Percentiles rank a stretch among this genome's conserved stretches.
Conservation (phyloP, 352 stramenopile genomes). For the Pythium volutum region DNA sequence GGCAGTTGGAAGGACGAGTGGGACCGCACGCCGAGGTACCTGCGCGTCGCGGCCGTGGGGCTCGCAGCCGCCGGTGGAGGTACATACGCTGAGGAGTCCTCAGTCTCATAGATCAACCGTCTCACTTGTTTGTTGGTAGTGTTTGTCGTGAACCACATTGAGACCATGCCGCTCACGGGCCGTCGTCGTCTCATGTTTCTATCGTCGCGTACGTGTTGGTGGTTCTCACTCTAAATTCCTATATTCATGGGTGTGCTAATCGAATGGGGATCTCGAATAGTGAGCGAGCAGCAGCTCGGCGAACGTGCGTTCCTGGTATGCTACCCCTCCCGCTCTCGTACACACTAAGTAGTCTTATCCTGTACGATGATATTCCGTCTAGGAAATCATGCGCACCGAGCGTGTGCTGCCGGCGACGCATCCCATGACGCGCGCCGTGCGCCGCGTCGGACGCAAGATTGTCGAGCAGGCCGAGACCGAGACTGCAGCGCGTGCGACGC, state of each 20-base stretch:
- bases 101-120: background rate
- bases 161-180: constrained; percentile 60
- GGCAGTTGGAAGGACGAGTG: constrained; percentile 5
- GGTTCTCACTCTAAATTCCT: no score
- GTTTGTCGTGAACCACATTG: constrained; percentile 37
- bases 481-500: background rate
- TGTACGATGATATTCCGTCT: background rate
- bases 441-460: constrained; percentile 55
- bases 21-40: background rate
- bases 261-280: constrained; percentile 11
- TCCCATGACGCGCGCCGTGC: constrained; percentile 59
- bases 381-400: constrained; percentile 40
- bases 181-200: constrained; percentile 65
- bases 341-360: no score
- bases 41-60: background rate
- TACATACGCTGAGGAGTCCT: background rate
- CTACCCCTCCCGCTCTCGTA: background rate
- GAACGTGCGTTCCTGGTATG: constrained; percentile 42
- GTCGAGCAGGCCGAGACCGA: constrained; percentile 34
- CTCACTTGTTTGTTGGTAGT: constrained; percentile 7
- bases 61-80: background rate
- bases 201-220: constrained; percentile 37
- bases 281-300: constrained; percentile 46
- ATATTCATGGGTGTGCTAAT: no score
- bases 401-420: constrained; percentile 44